phyloP scores from a whole-genome alignment of 2,329 filamentous ascomycete genomes.

The Aspergillus sp. region DNA sequence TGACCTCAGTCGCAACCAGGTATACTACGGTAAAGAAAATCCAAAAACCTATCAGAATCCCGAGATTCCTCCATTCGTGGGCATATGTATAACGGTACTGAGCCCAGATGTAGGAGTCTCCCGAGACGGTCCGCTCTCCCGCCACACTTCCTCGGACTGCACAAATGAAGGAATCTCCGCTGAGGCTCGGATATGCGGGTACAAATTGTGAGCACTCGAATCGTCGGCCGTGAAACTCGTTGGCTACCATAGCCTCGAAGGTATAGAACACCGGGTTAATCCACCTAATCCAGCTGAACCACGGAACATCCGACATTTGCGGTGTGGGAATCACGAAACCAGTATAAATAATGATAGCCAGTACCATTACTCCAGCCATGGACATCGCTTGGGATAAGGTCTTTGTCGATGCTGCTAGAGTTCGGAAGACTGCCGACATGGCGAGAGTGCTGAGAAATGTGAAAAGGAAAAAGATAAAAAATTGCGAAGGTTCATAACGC shows the following conservation, averaged over 20 bases:
- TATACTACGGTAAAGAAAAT: slow-evolving; percentile 65
- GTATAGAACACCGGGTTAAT: slow-evolving; percentile 66
- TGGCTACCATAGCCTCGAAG: slow-evolving; percentile 60
- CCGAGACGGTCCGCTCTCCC: slow-evolving; percentile 56
- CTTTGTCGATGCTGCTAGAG: slow-evolving; percentile 58
- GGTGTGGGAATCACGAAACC: slow-evolving; percentile 63
- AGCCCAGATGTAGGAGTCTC: slow-evolving; percentile 59
- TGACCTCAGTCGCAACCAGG: slow-evolving; percentile 63
- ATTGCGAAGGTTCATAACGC: slow-evolving; percentile 43
- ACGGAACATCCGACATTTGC: slow-evolving; percentile 53
- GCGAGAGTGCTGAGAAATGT: slow-evolving; percentile 59
- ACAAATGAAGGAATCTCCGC: slow-evolving; percentile 55
- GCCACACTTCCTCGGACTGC: slow-evolving; percentile 55
- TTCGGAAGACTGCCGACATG: slow-evolving; percentile 61
- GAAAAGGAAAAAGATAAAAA: slow-evolving; percentile 66
- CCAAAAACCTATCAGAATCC: slow-evolving; percentile 65
- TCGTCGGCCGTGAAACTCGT: slow-evolving; percentile 58
- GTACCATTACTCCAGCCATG: slow-evolving; percentile 53
- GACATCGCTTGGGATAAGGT: slow-evolving; percentile 65
- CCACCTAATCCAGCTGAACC: slow-evolving; percentile 68
- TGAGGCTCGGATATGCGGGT: slow-evolving; percentile 46
- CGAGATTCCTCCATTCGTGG: slow-evolving; percentile 68
- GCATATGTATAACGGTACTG: slow-evolving; percentile 59
- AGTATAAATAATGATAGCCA: slow-evolving; percentile 65
- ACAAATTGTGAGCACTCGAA: slow-evolving; percentile 57